phyloP scores from a whole-genome alignment of 192 early-diverging fungal species.

The Chytriomyces sp. region DNA sequence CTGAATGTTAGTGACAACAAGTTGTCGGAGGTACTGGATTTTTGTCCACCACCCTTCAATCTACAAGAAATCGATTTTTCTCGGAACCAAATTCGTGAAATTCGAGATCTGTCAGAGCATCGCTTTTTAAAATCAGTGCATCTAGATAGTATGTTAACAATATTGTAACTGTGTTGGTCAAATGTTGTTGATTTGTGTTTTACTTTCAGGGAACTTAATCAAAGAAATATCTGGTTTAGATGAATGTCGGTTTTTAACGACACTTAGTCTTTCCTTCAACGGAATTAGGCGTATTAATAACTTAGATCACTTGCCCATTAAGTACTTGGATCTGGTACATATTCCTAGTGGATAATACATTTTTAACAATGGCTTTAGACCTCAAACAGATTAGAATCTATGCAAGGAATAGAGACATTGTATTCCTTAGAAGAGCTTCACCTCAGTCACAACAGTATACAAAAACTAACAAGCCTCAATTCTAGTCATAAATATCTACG shows the following conservation, averaged over 20 bases:
- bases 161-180: background rate
- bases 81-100: slow-evolving; percentile 49
- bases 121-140: slow-evolving; percentile 46
- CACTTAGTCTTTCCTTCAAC: slow-evolving; percentile 50
- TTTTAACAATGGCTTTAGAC: slow-evolving; percentile 22
- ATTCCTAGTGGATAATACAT: background rate
- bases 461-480: slow-evolving; percentile 26
- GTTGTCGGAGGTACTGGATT: slow-evolving; percentile 36
- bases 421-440: slow-evolving; percentile 43
- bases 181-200: background rate
- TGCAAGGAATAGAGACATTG: slow-evolving; percentile 49
- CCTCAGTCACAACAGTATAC: slow-evolving; percentile 46
- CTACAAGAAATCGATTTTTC: slow-evolving; percentile 57
- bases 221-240: slow-evolving; percentile 36
- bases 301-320: slow-evolving; percentile 47
- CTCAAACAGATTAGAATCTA: slow-evolving; percentile 40
- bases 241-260: slow-evolving; percentile 46
- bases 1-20: slow-evolving; percentile 58
- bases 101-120: slow-evolving; percentile 44
- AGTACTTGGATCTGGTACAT: slow-evolving; percentile 53
- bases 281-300: slow-evolving; percentile 43
- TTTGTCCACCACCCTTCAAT: slow-evolving; percentile 52
- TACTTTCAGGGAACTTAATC: slow-evolving; percentile 39
- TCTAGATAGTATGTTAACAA: slow-evolving; percentile 46
- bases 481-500: slow-evolving; percentile 35